Evolutionary conservation across 2,329 filamentous ascomycete species (phyloP), one percentile per base, ranked within the genome.

Genomic region (Fusarium udum): DNA sequence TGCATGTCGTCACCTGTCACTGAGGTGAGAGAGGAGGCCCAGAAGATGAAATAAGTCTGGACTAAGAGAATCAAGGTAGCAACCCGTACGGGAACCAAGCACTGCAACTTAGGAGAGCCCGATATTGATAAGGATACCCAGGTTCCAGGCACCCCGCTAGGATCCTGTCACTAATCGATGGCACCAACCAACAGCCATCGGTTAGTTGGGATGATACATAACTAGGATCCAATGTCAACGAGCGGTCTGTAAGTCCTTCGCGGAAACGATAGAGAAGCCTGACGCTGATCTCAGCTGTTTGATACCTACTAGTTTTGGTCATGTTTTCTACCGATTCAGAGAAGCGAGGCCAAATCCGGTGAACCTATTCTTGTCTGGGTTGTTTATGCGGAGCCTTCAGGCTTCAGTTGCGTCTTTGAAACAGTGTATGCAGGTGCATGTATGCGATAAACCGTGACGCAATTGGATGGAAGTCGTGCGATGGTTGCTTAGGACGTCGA

Each of bases 51-150:
- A 62, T 49, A 56, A 43, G 63, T 69, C 51, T 67, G 69, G 75
- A 61, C 68, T 36, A 45, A 71, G 48, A 66, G 34, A 36, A 53
- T 62, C 49, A 51, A 62, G 68, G 72, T 74, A 63, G 72, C 37
- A 75, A 70, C 69, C 71, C 72, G 68, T 69, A 74, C 68, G 64
- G 72, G 72, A 74, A 46, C 56, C 48, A 61, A 59, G 63, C 71
- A 74, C 55, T 64, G 71, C 60, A 57, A 49, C 72, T 63, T 70
- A 64, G 58, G 49, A 60, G 64, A 40, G 48, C 39, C 31, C 39
- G 39, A 51, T 75, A 75, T 70, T 42, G 72, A 71, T 69, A 66
- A 52, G 48, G 64, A 63, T 64, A 40, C 34, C 61, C 49, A 49
- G 56, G 42, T 36, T 31, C 28, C 39, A 58, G 24, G 40, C 42